A percentile compares a stretch with the other conserved stretches of the same genome.
These are phyloP conservation scores for Xylaria cubensis DNA, from an alignment of 495 filamentous ascomycete species.

Conservation along the genomic window DNA sequence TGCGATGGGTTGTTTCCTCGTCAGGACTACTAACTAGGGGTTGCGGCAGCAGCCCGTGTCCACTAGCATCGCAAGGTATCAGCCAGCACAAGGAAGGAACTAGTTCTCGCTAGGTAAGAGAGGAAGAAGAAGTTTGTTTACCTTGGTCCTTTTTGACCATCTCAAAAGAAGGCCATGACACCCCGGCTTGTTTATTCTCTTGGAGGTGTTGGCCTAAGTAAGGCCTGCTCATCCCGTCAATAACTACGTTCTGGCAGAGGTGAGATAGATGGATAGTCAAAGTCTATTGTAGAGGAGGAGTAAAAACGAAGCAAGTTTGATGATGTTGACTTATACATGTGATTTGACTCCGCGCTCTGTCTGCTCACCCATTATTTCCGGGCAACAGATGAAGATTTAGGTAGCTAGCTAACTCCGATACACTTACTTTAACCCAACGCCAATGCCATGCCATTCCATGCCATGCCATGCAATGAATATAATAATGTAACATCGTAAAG, in stretches of 20 bases:
- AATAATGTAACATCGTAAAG: background rate
- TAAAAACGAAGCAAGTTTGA: background rate
- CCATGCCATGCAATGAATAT: constrained; percentile 18
- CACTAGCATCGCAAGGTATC: too few relatives aligned
- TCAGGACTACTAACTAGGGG: too few relatives aligned
- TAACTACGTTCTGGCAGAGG: background rate
- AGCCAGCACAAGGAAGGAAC: too few relatives aligned
- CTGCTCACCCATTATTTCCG: background rate
- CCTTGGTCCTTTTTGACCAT: too few relatives aligned
- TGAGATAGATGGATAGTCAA: background rate
- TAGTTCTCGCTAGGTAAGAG: too few relatives aligned
- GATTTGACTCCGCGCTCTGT: background rate
- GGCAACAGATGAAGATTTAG: background rate
- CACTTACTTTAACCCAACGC: constrained; percentile 32
- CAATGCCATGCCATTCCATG: constrained; percentile 32
- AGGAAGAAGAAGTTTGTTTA: too few relatives aligned
- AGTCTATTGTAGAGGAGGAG: too few relatives aligned
- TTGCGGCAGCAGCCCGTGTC: too few relatives aligned
- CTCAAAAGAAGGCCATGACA: too few relatives aligned
- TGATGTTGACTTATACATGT: background rate
- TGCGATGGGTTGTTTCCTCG: too few relatives aligned
- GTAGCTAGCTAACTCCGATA: background rate
- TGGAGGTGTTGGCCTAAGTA: too few relatives aligned
- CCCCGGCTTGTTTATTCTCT: too few relatives aligned
- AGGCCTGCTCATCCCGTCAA: background rate